Conservation (phyloP, 2,329 filamentous ascomycete genomes). For the Metarhizium rileyi region DNA sequence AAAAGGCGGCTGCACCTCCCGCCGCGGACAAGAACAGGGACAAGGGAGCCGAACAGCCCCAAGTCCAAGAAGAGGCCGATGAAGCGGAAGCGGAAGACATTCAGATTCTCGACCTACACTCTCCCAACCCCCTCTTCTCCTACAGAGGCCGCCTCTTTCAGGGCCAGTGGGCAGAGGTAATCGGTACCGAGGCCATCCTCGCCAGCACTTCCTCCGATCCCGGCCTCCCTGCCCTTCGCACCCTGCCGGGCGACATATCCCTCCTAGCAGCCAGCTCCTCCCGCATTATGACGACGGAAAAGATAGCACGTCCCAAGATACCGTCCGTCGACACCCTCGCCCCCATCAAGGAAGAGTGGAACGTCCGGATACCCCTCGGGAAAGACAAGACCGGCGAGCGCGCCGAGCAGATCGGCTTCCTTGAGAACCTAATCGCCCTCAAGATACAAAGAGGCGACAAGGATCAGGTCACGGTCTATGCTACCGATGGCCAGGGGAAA, state of each 20-base stretch:
- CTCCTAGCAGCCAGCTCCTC: conserved; percentile 57
- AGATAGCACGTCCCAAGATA: conserved; percentile 42
- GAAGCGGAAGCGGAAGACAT: conserved; percentile 34
- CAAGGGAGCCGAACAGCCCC: too few species aligned
- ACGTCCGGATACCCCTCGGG: conserved; percentile 34
- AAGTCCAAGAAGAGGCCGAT: conserved; percentile 8
- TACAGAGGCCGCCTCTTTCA: conserved; percentile 72
- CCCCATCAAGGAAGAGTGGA: conserved; percentile 31
- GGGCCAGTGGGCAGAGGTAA: conserved; percentile 71
- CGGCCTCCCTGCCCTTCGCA: conserved; percentile 31
- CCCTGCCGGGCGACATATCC: conserved; percentile 47
- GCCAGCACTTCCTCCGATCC: conserved; percentile 28
- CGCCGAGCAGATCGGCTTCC: conserved; percentile 43
- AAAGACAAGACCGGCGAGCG: conserved; percentile 38
- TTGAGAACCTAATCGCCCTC: conserved; percentile 54
- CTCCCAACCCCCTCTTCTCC: conserved; percentile 63
- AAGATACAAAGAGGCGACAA: conserved; percentile 55
- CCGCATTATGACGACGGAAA: conserved; percentile 46
- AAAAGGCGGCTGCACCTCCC: conserved; percentile 7
- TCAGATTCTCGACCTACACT: conserved; percentile 78
- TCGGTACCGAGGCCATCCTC: conserved; percentile 79
- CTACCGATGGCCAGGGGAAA: conserved; percentile 32
- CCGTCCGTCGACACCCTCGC: conserved; percentile 24
- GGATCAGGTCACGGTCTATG: conserved; percentile 55
- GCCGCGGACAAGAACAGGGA: conserved; percentile 3